phyloP scores from a whole-genome alignment of 495 filamentous ascomycete genomes.

The Hypoxylon cercidicola region DNA sequence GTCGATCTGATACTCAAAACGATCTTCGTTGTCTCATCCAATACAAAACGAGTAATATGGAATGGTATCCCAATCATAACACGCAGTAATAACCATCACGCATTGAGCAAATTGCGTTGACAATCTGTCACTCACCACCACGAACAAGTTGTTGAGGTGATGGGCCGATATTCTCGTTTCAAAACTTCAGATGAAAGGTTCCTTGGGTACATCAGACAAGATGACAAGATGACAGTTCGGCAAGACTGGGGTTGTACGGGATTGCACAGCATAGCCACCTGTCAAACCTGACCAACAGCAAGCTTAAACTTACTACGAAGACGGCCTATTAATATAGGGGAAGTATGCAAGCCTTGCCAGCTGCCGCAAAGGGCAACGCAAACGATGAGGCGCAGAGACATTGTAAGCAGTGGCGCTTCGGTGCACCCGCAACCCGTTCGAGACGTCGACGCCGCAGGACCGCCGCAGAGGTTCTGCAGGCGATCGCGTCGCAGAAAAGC shows the following conservation, averaged over 20 bases:
- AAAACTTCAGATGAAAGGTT: not conserved
- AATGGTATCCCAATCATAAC: constrained; percentile 14
- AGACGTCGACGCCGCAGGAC: constrained; percentile 23
- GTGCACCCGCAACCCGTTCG: constrained; percentile 2
- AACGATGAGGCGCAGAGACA: constrained; percentile 21
- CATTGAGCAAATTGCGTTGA: constrained; percentile 14
- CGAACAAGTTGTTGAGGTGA: constrained; percentile 9
- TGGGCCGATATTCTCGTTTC: not conserved
- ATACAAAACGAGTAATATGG: constrained; percentile 17
- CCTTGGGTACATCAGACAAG: not conserved
- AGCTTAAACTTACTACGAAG: constrained; percentile 13
- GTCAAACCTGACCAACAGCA: constrained; percentile 3
- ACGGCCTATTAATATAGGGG: constrained; percentile 3
- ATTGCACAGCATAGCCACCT: not conserved
- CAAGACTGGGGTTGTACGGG: not conserved
- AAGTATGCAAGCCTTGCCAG: constrained; percentile 14
- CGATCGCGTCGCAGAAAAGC: constrained; percentile 21
- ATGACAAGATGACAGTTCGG: not conserved
- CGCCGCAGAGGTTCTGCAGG: constrained; percentile 13
- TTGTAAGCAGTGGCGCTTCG: not conserved
- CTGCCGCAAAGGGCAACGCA: constrained; percentile 32
- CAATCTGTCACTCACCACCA: constrained; percentile 17
- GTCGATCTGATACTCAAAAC: constrained; percentile 20
- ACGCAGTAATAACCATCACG: constrained; percentile 8
- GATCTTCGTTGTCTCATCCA: constrained; percentile 21